Base-by-base conservation (phyloP, 495 filamentous ascomycete species). In the Bathelium albidoporum region DNA sequence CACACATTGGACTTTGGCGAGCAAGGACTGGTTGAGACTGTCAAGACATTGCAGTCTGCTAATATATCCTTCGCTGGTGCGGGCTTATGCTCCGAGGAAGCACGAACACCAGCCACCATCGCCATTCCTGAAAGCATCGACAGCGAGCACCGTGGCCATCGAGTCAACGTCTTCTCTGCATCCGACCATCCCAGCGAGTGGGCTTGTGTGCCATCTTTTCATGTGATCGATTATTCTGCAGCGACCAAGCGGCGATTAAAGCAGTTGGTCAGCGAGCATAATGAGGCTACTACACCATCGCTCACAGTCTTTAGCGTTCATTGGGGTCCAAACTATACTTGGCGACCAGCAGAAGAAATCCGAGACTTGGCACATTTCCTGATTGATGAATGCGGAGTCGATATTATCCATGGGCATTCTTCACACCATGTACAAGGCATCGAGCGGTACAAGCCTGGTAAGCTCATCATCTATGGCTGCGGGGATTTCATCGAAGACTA, bases 401-500 rank as follows among this genome's bases (percentile, higher is more conserved):
- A 78, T 66, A 74, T 79, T 34, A 69, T 79, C 22, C 77, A 79
- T 60, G 77, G 77, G 0, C 75, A 78, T 59, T 78, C 76, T 26
- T 72, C 72, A 26, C 77, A 79, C 66, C 77, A 79, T 72, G 62
- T 77, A 0, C 77, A 79, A 66, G 77, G 77, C 0, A 76, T 77
- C 10, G 76, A 78, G 64, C 60, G 66, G 18, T 76, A 76, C 53
- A 69, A 59, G 0, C 49, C 49, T 55, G 73, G 75, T 0, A 73
- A 70, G 58, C 18, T 78, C 11, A 73, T 79, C 39, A 73, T 78
- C 2, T 78, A 78, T 34, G 77, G 77, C 0, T 78, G 76, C 64
- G 77, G 76, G 1, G 75, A 78, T 65, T 78, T 78, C 64, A 75
- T 78, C 36, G 75, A 78, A 69, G 76, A 79, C 69, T 78, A 78